phyloP scores from a whole-genome alignment of 2,329 filamentous ascomycete genomes.

The Alternaria triticina region DNA sequence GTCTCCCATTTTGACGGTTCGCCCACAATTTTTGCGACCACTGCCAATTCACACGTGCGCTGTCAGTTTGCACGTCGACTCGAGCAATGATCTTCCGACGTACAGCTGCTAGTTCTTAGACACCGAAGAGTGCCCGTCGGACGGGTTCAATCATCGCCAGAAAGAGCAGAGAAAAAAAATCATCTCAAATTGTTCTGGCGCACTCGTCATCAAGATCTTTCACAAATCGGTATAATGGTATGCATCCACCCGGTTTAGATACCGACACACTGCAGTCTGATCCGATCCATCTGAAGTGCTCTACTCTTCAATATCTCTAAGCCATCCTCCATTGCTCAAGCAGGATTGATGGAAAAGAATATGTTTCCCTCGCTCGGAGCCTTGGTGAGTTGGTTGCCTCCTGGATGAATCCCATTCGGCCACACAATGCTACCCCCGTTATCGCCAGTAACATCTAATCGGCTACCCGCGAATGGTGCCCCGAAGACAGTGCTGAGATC shows the following conservation, averaged over 20 bases:
- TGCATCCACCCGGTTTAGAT: not conserved
- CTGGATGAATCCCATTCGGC: conserved; percentile 30
- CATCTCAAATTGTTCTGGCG: not conserved
- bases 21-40: conserved; percentile 16
- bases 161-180: not conserved
- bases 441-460: conserved; percentile 24
- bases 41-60: conserved; percentile 12
- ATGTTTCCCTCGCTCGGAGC: conserved; percentile 27
- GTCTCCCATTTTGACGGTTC: conserved; percentile 8
- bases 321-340: not conserved
- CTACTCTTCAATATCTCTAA: not conserved
- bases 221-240: not conserved
- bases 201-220: not conserved
- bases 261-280: not conserved
- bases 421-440: conserved; percentile 30
- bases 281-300: not conserved
- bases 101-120: not conserved
- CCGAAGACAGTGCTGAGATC: conserved; percentile 35
- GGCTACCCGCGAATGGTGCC: conserved; percentile 36
- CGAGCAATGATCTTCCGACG: conserved; percentile 9
- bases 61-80: not conserved
- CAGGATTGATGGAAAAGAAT: conserved; percentile 24
- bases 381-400: conserved; percentile 30
- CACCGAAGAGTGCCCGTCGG: not conserved
- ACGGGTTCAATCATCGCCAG: not conserved